Percentiles rank a stretch among this genome's conserved stretches.
phyloP scores from a whole-genome alignment of 1,284 basidiomycete species.

The Veloboletus limbatus region DNA sequence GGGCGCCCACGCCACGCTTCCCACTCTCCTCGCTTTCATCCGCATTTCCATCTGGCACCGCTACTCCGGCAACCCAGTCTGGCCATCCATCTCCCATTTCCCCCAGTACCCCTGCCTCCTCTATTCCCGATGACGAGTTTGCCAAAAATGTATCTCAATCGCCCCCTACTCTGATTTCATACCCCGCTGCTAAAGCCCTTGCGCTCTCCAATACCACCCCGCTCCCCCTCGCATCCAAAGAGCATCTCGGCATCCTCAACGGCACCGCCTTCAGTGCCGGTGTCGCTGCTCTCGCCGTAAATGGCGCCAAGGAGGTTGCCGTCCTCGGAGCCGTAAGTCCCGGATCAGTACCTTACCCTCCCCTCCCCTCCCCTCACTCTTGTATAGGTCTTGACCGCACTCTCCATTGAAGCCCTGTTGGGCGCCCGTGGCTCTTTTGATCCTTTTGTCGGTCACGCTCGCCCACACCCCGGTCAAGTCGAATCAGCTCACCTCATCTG shows the following conservation, averaged over 20 bases:
- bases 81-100: conserved; percentile 20
- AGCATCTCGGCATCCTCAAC: conserved; percentile 79
- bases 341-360: too few relatives aligned
- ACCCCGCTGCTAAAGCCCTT: conserved; percentile 66
- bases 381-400: conserved; percentile 71
- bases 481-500: conserved; percentile 71
- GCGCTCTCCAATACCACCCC: conserved; percentile 63
- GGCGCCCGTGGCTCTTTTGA: conserved; percentile 74
- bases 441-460: conserved; percentile 74
- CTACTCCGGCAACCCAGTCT: conserved; percentile 20
- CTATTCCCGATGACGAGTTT: conserved; percentile 26
- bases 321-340: conserved; percentile 49
- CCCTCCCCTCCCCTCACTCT: neutral
- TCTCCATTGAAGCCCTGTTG: conserved; percentile 79
- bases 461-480: conserved; percentile 87
- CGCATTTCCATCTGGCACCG: conserved; percentile 15
- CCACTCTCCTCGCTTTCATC: neutral
- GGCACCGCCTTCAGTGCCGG: conserved; percentile 80
- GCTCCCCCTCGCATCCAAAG: conserved; percentile 74
- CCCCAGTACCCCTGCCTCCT: conserved; percentile 32
- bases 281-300: conserved; percentile 61
- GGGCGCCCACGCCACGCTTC: conserved; percentile 18
- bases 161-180: conserved; percentile 2
- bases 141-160: too few relatives aligned
- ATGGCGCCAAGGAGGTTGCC: conserved; percentile 72